Evolutionary conservation across 352 stramenopile species (phyloP).

Genomic region (Pythium rishiriense): DNA sequence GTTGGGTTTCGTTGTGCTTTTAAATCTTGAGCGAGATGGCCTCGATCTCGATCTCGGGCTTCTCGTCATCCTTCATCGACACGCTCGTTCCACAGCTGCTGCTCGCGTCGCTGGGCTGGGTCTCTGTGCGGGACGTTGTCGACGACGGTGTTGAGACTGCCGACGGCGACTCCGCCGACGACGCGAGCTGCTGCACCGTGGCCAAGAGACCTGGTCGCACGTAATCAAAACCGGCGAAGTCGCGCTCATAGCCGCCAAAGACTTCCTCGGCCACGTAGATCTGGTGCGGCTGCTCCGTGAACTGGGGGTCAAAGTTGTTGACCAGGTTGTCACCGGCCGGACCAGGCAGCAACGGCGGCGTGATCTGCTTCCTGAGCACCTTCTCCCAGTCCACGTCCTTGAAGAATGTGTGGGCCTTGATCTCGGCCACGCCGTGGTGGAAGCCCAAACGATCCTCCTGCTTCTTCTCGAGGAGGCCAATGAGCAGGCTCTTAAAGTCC

Average conservation of each 20-base stretch:
- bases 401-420: slow-evolving; percentile 83
- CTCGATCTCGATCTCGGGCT: slow-evolving; percentile 54
- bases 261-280: slow-evolving; percentile 78
- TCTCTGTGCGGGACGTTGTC: slow-evolving; percentile 26
- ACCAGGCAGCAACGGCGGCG: slow-evolving; percentile 62
- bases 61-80: slow-evolving; percentile 46
- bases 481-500: slow-evolving; percentile 72
- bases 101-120: slow-evolving; percentile 24
- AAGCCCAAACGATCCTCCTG: slow-evolving; percentile 78
- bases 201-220: slow-evolving; percentile 40
- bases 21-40: slow-evolving; percentile 67
- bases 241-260: slow-evolving; percentile 62
- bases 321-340: slow-evolving; percentile 69
- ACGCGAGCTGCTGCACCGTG: background rate
- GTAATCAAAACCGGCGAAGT: slow-evolving; percentile 87
- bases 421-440: slow-evolving; percentile 49
- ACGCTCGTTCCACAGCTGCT: slow-evolving; percentile 38
- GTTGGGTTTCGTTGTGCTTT: background rate
- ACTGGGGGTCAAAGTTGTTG: slow-evolving; percentile 87
- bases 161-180: background rate
- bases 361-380: slow-evolving; percentile 61
- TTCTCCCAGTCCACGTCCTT: slow-evolving; percentile 73
- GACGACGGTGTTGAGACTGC: slow-evolving; percentile 11
- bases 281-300: slow-evolving; percentile 80
- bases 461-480: slow-evolving; percentile 77